Percentiles rank a stretch among this genome's conserved stretches.
Conservation (phyloP, 2,329 filamentous ascomycete species). For the Botrytis pseudocinerea region DNA sequence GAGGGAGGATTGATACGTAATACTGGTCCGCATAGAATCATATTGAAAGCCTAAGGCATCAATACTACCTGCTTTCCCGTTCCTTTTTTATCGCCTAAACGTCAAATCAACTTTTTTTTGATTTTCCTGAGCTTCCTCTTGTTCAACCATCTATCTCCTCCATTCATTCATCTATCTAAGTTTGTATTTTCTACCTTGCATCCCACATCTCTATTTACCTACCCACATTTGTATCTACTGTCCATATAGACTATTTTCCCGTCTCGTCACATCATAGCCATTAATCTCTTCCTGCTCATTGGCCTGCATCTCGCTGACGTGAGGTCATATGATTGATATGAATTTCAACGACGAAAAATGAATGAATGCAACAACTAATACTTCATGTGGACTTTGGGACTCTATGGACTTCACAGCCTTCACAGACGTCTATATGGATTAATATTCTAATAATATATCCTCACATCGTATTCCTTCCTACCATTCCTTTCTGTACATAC, state of each 20-base stretch:
- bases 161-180: no score
- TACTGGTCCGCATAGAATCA: not conserved
- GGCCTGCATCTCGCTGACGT: constrained; percentile 3
- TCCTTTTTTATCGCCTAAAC: no score
- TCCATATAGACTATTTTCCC: not conserved
- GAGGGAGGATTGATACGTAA: not conserved
- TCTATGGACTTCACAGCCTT: no score
- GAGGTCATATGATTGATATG: constrained; percentile 6
- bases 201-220: not conserved
- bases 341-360: not conserved
- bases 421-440: not conserved
- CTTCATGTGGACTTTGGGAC: no score
- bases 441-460: not conserved
- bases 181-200: no score
- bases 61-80: no score
- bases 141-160: no score
- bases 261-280: constrained; percentile 1
- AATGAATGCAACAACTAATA: not conserved
- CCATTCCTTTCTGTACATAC: not conserved
- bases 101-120: no score
- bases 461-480: not conserved
- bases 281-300: not conserved
- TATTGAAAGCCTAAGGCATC: no score
- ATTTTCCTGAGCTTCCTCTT: no score
- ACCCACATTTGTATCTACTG: not conserved